Percentiles rank a stretch among this genome's conserved stretches.
Conservation (phyloP, 192 early-diverging fungal genomes). For the Backusella morwellensis region DNA sequence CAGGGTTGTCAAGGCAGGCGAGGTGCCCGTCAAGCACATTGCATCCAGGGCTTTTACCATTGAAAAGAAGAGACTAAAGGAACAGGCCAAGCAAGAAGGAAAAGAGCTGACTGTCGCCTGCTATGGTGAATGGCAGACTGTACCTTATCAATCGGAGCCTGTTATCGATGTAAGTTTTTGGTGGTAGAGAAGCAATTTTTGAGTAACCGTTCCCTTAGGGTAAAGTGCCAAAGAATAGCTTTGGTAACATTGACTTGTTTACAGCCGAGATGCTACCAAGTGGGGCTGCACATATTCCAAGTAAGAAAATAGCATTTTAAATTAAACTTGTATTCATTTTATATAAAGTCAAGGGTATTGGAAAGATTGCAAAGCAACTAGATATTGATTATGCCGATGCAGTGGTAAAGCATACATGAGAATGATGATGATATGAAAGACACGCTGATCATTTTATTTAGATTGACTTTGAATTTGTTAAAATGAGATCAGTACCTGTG, state of each 20-base stretch:
- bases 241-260: constrained; percentile 86
- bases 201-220: constrained; percentile 45
- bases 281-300: constrained; percentile 71
- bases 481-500: constrained; percentile 57
- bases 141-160: constrained; percentile 55
- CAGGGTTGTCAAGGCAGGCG: constrained; percentile 42
- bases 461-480: constrained; percentile 72
- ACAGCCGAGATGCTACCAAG: constrained; percentile 79
- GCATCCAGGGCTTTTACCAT: constrained; percentile 46
- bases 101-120: constrained; percentile 43
- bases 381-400: constrained; percentile 81
- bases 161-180: constrained; percentile 54
- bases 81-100: constrained; percentile 29
- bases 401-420: constrained; percentile 50
- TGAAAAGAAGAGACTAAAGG: constrained; percentile 37
- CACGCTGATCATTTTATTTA: constrained; percentile 24
- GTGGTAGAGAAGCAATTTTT: neutral
- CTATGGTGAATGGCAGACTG: constrained; percentile 92
- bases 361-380: constrained; percentile 66
- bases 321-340: neutral
- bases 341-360: constrained; percentile 50
- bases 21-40: constrained; percentile 41
- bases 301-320: constrained; percentile 30
- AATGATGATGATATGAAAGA: neutral
- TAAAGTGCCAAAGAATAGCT: constrained; percentile 75